Base-by-base conservation (phyloP, 495 filamentous ascomycete species). In the Aspergillus haitiensis region DNA sequence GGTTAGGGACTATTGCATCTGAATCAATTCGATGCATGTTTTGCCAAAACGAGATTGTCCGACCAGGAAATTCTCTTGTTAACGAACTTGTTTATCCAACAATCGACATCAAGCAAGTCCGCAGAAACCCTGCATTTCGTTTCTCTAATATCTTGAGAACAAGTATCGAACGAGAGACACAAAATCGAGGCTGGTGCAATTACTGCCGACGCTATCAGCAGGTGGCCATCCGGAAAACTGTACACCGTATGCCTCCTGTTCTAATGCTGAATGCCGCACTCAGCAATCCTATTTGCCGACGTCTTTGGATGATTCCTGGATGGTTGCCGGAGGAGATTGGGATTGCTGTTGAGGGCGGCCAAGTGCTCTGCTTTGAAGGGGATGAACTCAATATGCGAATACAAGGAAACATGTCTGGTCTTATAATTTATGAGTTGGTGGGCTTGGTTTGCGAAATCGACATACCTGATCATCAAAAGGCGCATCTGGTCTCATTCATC, bases 251-350 rank as follows among this genome's bases (percentile, higher is more conserved):
- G 62, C 92, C 94, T n/a, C 77, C 81, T 9, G 88, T 97, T 35
- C 70, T 98, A 42, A 84, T 93, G 70, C 80, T 98, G 21, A 96
- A 97, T 69, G 84, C 93, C 5, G 89, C 86, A 6, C 80, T 92
- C 18, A 85, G 80, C 15, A 88, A 77, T 18, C 77, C 82, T 0
- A 87, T 94, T 56, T 86, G 88, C 31, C 85, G 86, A 59, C 84
- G 88, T 46, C 74, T 94, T 18, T 98, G 94, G 95, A 79, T 87
- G 7, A 89, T 85, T 27, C 92, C 90, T 6, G 89, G 87, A 10
- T 98, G 93, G 89, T 78, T 98, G 13, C 94, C 94, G 0, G 88
- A 92, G 63, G 90, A 96, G 65, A 90, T 98, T 64, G 94, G 95
- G 5, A 81, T 98, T 63, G 84, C 92, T 8, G 82, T 96, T 31